Evolutionary conservation across 257 asterid species (phyloP), one percentile per base, ranked within the genome.

Genomic region (Scutellaria minor): DNA sequence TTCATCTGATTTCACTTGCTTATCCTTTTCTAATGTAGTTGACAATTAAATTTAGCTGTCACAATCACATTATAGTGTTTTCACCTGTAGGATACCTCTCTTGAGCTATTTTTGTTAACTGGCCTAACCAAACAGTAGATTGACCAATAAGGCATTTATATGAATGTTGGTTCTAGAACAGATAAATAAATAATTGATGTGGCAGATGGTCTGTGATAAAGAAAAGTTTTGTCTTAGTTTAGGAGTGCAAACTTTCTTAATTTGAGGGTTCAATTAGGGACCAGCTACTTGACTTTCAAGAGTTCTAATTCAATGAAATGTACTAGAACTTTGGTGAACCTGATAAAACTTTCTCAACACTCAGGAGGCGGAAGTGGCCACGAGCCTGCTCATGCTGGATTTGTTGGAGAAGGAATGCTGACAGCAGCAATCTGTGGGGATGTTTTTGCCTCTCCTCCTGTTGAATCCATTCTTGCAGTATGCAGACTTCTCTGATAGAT

Each of bases 331-430:
- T 24, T 56, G 48, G 24, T 63, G 54, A n/a, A 56, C 27, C 67
- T 78, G 69, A 66, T 68, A 53, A 41, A 72, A 64, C 51, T 70
- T 73, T 48, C 63, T 75, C 10, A 71, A 50, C 70, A 70, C 50
- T 66, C 88, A 94, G 99, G 99, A 71, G 99, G 98, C 72, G 99
- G 99, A 80, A 94, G 98, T 80, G 99, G 99, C 65, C 99, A 94
- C 18, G 99, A 94, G 85, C 99, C 99, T 71, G 95, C 97, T 74
- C 95, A 92, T 80, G 99, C 97, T 72, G 99, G 99, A 83, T 94
- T 84, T 87, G 98, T 94, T 66, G 99, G 99, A 82, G 96, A 94
- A 82, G 99, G 99, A 72, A 94, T 94, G 99, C 87, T 94, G 82
- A 94, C 99, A 45, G 98, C 99, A 64, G 98, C 99, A 65, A 85